Evolutionary conservation across 2,329 filamentous ascomycete genomes (phyloP), one percentile per base, ranked within the genome.

Genomic region (Cytospora leucostoma): DNA sequence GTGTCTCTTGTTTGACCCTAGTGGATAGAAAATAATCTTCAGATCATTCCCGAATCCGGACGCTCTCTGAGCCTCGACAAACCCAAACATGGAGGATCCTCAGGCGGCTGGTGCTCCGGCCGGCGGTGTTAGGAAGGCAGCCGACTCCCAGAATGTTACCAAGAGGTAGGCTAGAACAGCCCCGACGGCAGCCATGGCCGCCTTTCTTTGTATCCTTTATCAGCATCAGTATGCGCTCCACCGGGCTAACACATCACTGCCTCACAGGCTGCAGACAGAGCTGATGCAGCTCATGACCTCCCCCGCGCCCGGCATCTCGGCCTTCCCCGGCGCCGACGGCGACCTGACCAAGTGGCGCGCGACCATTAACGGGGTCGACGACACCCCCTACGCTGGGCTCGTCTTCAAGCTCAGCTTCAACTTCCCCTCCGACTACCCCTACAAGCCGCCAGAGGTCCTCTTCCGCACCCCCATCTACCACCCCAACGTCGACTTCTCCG

Each of bases 391-490:
- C 77, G 88, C 91, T 44, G 87, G 87, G 68, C 85, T 98, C 60
- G 91, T 87, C 55, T 90, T 99, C 80, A 98, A 97, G 82, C 90
- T 99, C 69, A 90, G 88, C 70, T 94, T 99, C 75, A 84, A 87
- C 55, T 99, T 98, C 78, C 93, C 94, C 10, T 82, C 85, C 71
- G 97, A 94, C 80, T 99, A 99, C 75, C 95, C 95, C 11, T 97
- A 97, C 76, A 86, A 89, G 1, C 87, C 95, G 27, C 95, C 95
- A 0, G 92, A 90, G 2, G 95, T 99, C 19, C 84, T 97, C 65
- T 99, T 97, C 87, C 96, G 93, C 82, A 99, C 96, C 7, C 95
- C 95, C 44, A 97, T 99, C 78, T 99, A 98, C 82, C 95, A 99
- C 77, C 95, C 95, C 60, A 99, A 99, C 72, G 92, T 99, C 70